These are phyloP conservation scores for Akebia trifoliata DNA, from an alignment of 164 flowering plant genomes.

Conservation along the genomic window DNA sequence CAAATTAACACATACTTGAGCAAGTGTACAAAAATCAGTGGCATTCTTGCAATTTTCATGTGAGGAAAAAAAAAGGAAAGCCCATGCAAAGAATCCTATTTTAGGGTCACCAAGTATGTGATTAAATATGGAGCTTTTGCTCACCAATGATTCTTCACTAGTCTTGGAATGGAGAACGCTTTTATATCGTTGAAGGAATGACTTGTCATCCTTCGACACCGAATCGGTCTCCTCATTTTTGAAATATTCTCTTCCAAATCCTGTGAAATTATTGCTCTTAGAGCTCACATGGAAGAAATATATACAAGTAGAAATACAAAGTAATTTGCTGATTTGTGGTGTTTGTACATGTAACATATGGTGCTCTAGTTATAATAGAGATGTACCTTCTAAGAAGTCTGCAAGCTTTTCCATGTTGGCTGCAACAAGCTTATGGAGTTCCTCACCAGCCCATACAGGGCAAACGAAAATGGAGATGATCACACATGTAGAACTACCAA, in stretches of 20 bases:
- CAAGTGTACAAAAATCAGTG: background rate
- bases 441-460: slow-evolving; percentile 93
- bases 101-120: too few species aligned
- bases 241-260: slow-evolving; percentile 56
- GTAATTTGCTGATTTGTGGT: background rate
- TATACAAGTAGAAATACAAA: background rate
- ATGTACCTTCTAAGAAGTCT: slow-evolving; percentile 56
- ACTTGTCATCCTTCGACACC: slow-evolving; percentile 27
- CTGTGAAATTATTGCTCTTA: slow-evolving; percentile 25
- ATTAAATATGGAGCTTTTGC: slow-evolving; percentile 6
- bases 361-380: too few species aligned
- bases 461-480: slow-evolving; percentile 46
- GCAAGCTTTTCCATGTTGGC: slow-evolving; percentile 60
- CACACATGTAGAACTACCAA: slow-evolving; percentile 57
- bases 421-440: slow-evolving; percentile 60
- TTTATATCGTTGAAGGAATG: slow-evolving; percentile 48
- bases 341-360: too few species aligned
- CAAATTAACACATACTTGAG: background rate
- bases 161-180: slow-evolving; percentile 56
- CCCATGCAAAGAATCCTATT: too few species aligned
- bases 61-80: too few species aligned
- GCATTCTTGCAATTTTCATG: too few species aligned
- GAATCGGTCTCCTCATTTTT: slow-evolving; percentile 4
- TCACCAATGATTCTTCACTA: slow-evolving; percentile 64
- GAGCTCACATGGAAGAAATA: background rate